Evolutionary conservation across 176 grass and related monocot genomes (phyloP).

Genomic region (Oryza glaberrima): DNA sequence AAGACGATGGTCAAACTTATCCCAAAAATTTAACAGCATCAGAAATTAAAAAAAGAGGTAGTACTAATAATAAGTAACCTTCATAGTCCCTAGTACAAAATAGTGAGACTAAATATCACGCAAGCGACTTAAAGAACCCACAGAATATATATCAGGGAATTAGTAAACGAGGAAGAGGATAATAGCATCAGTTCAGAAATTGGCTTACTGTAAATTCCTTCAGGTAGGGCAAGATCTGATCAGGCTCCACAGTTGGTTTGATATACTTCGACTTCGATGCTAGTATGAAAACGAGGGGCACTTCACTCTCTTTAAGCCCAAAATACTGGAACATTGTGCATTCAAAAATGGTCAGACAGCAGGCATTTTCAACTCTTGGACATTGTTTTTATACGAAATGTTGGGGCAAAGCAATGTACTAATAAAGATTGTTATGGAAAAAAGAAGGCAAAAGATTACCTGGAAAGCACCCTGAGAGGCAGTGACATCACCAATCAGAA

Average conservation of each 20-base stretch:
- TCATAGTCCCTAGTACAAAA: no score
- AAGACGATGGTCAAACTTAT: no score
- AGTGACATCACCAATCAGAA: constrained; percentile 58
- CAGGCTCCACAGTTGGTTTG: constrained; percentile 52
- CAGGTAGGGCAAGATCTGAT: constrained; percentile 62
- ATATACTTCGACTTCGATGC: constrained; percentile 52
- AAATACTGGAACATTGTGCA: constrained; percentile 48
- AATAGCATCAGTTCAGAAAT: neutral
- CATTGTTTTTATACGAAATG: neutral
- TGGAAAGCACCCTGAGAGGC: constrained; percentile 55
- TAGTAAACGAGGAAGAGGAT: no score
- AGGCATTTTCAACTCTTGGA: neutral
- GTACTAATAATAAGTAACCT: no score
- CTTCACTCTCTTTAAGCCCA: constrained; percentile 58
- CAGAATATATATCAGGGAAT: no score
- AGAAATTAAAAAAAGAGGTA: no score
- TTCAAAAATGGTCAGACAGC: neutral
- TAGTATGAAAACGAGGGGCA: constrained; percentile 62
- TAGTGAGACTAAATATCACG: neutral
- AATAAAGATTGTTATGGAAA: neutral
- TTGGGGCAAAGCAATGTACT: neutral
- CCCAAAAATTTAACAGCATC: no score
- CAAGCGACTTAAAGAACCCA: no score
- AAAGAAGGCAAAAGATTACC: constrained; percentile 38
- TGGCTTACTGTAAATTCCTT: constrained; percentile 58